phyloP scores from a whole-genome alignment of 768 basidiomycete species.

The Zangia roseola region DNA sequence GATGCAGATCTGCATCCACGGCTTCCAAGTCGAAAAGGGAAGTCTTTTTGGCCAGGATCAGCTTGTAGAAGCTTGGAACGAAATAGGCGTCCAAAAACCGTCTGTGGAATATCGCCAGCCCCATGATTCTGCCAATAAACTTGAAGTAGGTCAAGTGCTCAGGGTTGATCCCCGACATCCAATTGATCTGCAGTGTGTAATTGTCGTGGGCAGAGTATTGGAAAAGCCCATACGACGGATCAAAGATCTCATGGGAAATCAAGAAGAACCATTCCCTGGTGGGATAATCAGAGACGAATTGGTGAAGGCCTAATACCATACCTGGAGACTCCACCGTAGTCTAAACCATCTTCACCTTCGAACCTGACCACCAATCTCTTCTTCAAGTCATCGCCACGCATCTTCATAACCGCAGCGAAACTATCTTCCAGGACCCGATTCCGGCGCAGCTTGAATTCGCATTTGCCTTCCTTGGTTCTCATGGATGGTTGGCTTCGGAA shows the following conservation, averaged over 20 bases:
- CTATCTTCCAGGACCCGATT: conserved; percentile 84
- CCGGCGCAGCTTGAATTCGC: conserved; percentile 81
- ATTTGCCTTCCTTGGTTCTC: conserved; percentile 74
- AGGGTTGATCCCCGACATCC: conserved; percentile 71
- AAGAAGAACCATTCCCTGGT: conserved; percentile 84
- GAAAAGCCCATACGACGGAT: conserved; percentile 79
- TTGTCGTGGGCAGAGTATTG: conserved; percentile 81
- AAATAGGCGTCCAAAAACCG: conserved; percentile 81
- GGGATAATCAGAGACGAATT: conserved; percentile 1
- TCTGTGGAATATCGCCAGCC: conserved; percentile 74
- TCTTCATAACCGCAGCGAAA: conserved; percentile 80
- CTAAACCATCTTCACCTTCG: conserved; percentile 77
- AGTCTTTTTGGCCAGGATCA: conserved; percentile 63
- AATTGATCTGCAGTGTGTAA: conserved; percentile 80
- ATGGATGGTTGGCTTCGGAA: conserved; percentile 90
- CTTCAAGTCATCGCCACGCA: conserved; percentile 69
- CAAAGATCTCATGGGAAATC: conserved; percentile 79
- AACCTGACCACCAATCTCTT: conserved; percentile 72
- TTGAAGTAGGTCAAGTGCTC: conserved; percentile 81
- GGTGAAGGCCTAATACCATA: conserved; percentile 24
- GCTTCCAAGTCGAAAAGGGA: conserved; percentile 64
- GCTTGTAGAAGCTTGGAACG: conserved; percentile 79
- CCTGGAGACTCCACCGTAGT: conserved; percentile 79
- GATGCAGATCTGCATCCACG: conserved; percentile 65
- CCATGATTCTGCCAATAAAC: conserved; percentile 73